phyloP scores from a whole-genome alignment of 192 early-diverging fungal species.

The Podila clonocystis region DNA sequence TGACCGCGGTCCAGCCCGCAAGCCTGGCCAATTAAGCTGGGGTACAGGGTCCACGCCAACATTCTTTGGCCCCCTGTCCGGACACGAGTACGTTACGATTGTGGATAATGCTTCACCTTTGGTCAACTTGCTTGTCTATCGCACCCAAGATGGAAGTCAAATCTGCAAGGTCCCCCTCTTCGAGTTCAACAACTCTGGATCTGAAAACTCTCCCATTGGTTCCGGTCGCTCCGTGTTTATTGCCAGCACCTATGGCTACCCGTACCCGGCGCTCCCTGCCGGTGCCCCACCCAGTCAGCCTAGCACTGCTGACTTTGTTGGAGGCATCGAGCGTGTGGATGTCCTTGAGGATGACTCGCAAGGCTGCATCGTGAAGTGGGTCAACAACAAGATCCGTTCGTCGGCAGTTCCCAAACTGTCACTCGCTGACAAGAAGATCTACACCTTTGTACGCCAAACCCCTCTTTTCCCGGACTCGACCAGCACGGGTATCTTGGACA shows the following conservation, averaged over 20 bases:
- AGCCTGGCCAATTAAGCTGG: constrained; percentile 34
- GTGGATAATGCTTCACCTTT: constrained; percentile 35
- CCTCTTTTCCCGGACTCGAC: constrained; percentile 18
- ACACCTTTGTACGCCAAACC: constrained; percentile 28
- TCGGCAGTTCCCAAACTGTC: constrained; percentile 27
- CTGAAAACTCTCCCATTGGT: constrained; percentile 31
- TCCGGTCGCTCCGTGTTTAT: constrained; percentile 25
- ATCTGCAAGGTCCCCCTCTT: constrained; percentile 27
- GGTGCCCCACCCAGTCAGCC: constrained; percentile 22
- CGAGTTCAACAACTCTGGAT: constrained; percentile 28
- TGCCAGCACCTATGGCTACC: constrained; percentile 28
- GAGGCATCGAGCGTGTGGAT: constrained; percentile 34
- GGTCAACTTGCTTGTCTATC: constrained; percentile 32
- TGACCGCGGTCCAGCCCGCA: constrained; percentile 32
- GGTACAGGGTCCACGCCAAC: constrained; percentile 31
- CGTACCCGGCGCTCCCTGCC: constrained; percentile 28
- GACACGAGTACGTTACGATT: constrained; percentile 22
- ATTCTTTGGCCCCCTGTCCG: constrained; percentile 31
- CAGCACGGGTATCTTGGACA: constrained; percentile 26
- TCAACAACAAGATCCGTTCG: constrained; percentile 34
- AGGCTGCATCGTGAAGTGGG: constrained; percentile 29
- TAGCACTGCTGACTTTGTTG: constrained; percentile 25
- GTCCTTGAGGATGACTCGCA: constrained; percentile 27
- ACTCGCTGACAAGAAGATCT: constrained; percentile 30
- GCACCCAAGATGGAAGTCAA: constrained; percentile 25